Percentiles rank a stretch among this genome's conserved stretches.
Evolutionary conservation across 495 filamentous ascomycete species (phyloP).

Genomic region (Emericellopsis terricola): DNA sequence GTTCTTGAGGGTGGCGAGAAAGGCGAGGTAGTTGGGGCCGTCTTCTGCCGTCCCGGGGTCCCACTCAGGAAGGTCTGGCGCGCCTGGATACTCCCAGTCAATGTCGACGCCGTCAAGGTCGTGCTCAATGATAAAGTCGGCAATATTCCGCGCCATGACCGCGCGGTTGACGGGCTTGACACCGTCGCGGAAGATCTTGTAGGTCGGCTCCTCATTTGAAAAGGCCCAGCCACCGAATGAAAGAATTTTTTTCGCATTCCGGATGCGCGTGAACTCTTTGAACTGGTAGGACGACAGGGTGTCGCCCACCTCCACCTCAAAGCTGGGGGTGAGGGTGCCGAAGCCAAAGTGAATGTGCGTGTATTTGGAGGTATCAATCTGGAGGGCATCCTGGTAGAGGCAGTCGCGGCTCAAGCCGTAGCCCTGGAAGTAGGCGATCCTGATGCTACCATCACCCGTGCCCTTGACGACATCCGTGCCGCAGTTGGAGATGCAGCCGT

Average conservation of each 20-base stretch:
- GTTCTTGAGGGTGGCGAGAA: constrained; percentile 7
- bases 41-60: constrained; percentile 6
- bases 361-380: constrained; percentile 13
- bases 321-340: constrained; percentile 14
- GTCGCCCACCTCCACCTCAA: constrained; percentile 9
- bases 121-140: constrained; percentile 13
- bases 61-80: constrained; percentile 10
- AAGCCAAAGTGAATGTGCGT: constrained; percentile 30
- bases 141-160: constrained; percentile 17
- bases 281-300: constrained; percentile 4
- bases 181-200: constrained; percentile 18
- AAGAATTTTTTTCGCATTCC: constrained; percentile 16
- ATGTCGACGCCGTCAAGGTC: constrained; percentile 14
- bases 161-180: constrained; percentile 16
- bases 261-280: constrained; percentile 8
- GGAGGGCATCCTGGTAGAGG: constrained; percentile 6
- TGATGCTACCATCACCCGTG: constrained; percentile 2
- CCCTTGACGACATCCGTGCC: constrained; percentile 17
- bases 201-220: constrained; percentile 17
- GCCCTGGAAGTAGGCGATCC: constrained; percentile 14
- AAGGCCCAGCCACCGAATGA: constrained; percentile 32
- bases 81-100: constrained; percentile 5
- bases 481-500: constrained; percentile 32
- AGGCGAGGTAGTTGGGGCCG: constrained; percentile 8
- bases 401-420: constrained; percentile 10